Percentiles rank a stretch among this genome's conserved stretches.
Evolutionary conservation across 73 alveolate genomes (phyloP).

Genomic region (Durusdinium trenchii): DNA sequence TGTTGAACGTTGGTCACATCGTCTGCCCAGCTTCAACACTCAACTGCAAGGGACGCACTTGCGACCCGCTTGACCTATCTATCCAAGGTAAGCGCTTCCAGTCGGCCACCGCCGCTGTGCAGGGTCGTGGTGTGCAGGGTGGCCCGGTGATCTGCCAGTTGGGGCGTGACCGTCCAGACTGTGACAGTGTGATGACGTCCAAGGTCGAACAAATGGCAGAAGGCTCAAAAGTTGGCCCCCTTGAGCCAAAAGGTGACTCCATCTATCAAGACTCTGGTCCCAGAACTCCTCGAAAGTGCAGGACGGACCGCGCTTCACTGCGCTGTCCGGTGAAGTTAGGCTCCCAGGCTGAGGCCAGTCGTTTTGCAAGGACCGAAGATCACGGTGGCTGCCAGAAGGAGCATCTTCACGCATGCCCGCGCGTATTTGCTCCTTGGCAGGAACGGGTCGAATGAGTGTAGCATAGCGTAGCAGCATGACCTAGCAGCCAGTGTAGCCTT

Average conservation of each 20-base stretch:
- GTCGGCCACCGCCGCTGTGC: slow-evolving; percentile 68
- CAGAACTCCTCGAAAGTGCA: slow-evolving; percentile 9
- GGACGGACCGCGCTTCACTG: background rate
- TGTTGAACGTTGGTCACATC: too few species aligned
- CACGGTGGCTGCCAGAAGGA: slow-evolving; percentile 61
- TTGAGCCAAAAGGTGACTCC: background rate
- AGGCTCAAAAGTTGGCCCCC: background rate
- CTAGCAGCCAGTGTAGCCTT: background rate
- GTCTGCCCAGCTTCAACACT: too few species aligned
- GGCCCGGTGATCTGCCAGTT: too few species aligned
- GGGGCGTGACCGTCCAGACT: too few species aligned
- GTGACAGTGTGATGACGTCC: too few species aligned
- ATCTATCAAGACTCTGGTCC: background rate
- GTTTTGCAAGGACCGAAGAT: slow-evolving; percentile 5
- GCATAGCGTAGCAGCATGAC: too few species aligned
- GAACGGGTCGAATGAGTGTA: background rate
- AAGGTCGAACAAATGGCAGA: background rate
- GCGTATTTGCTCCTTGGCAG: slow-evolving; percentile 3
- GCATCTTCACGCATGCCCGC: slow-evolving; percentile 59
- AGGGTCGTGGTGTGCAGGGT: slow-evolving; percentile 55
- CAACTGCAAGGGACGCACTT: too few species aligned
- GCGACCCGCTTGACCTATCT: too few species aligned
- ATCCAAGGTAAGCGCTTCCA: slow-evolving; percentile 34
- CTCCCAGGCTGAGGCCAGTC: background rate
- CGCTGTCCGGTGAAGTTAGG: background rate